Evolutionary conservation across 805 yeast genomes (phyloP).

Genomic region (Sugiyamaella smithiae): DNA sequence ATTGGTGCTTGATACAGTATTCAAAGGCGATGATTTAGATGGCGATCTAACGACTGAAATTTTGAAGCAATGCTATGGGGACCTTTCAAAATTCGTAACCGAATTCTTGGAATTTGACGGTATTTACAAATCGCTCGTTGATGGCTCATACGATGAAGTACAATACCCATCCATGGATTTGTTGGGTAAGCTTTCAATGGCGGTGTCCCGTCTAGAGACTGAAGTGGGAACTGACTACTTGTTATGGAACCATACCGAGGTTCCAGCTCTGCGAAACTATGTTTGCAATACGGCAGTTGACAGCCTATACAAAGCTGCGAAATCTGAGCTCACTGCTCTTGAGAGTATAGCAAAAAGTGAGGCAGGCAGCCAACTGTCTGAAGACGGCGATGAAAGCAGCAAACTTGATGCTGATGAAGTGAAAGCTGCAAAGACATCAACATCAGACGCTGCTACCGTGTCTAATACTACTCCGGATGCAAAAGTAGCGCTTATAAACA

Average conservation of each 20-base stretch:
- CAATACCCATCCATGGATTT: neutral
- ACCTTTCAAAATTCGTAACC: neutral
- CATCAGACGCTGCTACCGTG: neutral
- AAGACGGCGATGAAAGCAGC: neutral
- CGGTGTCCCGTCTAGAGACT: neutral
- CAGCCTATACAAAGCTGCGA: neutral
- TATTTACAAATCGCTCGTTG: neutral
- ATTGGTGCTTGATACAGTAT: conserved; percentile 5
- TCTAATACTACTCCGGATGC: neutral
- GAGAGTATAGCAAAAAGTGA: neutral
- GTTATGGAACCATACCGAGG: conserved; percentile 4
- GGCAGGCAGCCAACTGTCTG: neutral
- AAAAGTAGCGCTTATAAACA: neutral
- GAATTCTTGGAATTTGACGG: neutral
- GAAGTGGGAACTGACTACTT: neutral
- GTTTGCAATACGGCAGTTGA: neutral
- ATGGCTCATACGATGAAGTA: neutral
- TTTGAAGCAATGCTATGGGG: neutral
- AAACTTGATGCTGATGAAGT: neutral
- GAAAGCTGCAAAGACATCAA: neutral
- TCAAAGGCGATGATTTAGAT: neutral
- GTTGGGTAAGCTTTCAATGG: neutral
- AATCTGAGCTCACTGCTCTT: neutral
- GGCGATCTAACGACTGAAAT: neutral
- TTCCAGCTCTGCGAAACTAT: neutral